Percentiles rank a stretch among this genome's conserved stretches.
Conservation (phyloP, 345 rosid species). For the Garcia nutans region DNA sequence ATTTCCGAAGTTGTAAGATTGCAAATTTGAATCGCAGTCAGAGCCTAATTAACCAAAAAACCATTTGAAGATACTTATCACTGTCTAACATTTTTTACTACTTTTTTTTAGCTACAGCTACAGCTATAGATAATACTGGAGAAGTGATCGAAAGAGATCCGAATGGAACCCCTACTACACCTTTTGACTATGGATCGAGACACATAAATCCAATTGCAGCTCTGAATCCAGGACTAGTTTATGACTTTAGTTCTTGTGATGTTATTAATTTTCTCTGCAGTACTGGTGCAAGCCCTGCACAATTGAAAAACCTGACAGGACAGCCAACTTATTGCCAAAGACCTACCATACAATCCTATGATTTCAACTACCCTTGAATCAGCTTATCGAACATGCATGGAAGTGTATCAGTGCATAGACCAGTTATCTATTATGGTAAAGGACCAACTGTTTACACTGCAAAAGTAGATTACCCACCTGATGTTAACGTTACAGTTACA, state of each 20-base stretch:
- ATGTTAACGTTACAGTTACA: slow-evolving; percentile 39
- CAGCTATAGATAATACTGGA: slow-evolving; percentile 33
- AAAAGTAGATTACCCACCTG: slow-evolving; percentile 31
- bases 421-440: slow-evolving; percentile 44
- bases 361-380: slow-evolving; percentile 53
- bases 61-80: background rate
- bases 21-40: too few relatives aligned
- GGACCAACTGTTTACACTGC: slow-evolving; percentile 36
- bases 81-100: background rate
- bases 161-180: slow-evolving; percentile 34
- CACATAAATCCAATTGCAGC: slow-evolving; percentile 46
- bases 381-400: slow-evolving; percentile 45
- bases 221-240: slow-evolving; percentile 44
- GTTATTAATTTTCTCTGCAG: slow-evolving; percentile 48
- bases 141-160: slow-evolving; percentile 39
- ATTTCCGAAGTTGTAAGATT: too few relatives aligned
- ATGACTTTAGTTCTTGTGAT: slow-evolving; percentile 36
- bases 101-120: slow-evolving; percentile 27
- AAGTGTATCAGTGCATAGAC: slow-evolving; percentile 34
- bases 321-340: slow-evolving; percentile 32
- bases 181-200: slow-evolving; percentile 61
- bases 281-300: slow-evolving; percentile 41
- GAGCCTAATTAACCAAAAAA: background rate
- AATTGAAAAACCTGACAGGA: slow-evolving; percentile 48
- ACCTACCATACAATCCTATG: slow-evolving; percentile 20